phyloP scores from a whole-genome alignment of 805 yeast genomes.

The Barnettozyma wickerhamii region DNA sequence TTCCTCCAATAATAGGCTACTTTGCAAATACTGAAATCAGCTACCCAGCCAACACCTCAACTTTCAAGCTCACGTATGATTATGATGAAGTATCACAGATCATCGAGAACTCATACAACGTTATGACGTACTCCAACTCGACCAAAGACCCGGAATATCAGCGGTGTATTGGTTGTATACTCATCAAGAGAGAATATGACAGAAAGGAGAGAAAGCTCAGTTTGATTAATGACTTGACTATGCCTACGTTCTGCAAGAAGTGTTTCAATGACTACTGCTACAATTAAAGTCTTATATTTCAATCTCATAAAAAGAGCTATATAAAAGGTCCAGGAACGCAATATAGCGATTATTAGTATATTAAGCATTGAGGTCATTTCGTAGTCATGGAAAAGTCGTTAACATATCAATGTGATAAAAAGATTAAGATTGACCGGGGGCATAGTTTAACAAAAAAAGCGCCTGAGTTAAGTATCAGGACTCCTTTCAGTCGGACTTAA shows the following conservation, averaged over 20 bases:
- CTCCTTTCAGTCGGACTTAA: no score
- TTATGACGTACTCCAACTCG: constrained; percentile 45
- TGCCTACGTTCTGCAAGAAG: constrained; percentile 31
- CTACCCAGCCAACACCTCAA: constrained; percentile 49
- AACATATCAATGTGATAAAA: not conserved
- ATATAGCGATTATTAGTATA: not conserved
- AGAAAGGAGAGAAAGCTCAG: constrained; percentile 25
- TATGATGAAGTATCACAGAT: constrained; percentile 38
- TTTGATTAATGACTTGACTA: constrained; percentile 14
- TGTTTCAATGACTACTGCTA: constrained; percentile 40
- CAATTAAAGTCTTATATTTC: constrained; percentile 22
- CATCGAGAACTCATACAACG: constrained; percentile 47
- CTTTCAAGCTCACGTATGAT: constrained; percentile 51
- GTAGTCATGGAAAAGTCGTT: not conserved
- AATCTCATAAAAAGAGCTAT: not conserved
- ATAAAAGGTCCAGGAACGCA: no score
- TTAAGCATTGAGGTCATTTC: not conserved
- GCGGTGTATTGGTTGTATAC: constrained; percentile 53
- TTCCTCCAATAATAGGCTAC: constrained; percentile 55
- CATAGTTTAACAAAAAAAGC: not conserved
- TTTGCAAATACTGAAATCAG: constrained; percentile 41
- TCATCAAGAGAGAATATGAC: constrained; percentile 49
- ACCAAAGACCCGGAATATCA: constrained; percentile 32
- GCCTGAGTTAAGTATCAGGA: no score
- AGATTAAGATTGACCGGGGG: not conserved